Evolutionary conservation across 352 stramenopile genomes (phyloP), one percentile per base, ranked within the genome.

Genomic region (Thalassiosira mediterranea): DNA sequence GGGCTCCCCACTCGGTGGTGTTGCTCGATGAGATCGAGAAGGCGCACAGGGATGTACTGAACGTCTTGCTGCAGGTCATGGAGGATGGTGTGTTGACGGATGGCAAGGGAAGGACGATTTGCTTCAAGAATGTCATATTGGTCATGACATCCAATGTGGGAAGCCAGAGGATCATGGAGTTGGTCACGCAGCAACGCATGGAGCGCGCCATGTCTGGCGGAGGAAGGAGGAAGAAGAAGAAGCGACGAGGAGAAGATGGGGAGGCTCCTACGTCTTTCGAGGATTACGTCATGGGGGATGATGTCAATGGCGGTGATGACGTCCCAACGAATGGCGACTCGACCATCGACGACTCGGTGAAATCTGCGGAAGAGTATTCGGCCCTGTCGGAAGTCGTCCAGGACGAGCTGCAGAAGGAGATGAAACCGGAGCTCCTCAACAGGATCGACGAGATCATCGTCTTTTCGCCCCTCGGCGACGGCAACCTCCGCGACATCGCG

Each of bases 71-170:
- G 15, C 95, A 98, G 79, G 81, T 96, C 25, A 81, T 97, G 68
- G 93, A 97, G 60, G 93, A 97, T 73, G 94, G 96, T 8, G 89
- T 95, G 7, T 78, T 98, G 42, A 98, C 96, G 0, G 96, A 98
- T 82, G 86, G 84, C 19, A 91, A 94, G 73, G 91, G 91, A 25
- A 49, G 89, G 26, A 91, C 96, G 1, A 92, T 99, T 4, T 96
- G 97, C 64, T 99, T 99, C 72, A 95, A 97, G 57, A 98, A 99
- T 81, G 95, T 90, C 0, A 96, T 99, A 17, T 92, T 99, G 51
- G 97, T 99, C 51, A 96, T 98, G 74, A 99, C 97, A n/a, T 97
- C 91, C 25, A 99, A 99, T 75, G 74, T 99, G 34, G 97, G 97
- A 52, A 97, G 93, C 54, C 87, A 95, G 15, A 88, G 94, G 47